phyloP scores from a whole-genome alignment of 2,329 filamentous ascomycete genomes.

The Colletotrichum tanaceti region DNA sequence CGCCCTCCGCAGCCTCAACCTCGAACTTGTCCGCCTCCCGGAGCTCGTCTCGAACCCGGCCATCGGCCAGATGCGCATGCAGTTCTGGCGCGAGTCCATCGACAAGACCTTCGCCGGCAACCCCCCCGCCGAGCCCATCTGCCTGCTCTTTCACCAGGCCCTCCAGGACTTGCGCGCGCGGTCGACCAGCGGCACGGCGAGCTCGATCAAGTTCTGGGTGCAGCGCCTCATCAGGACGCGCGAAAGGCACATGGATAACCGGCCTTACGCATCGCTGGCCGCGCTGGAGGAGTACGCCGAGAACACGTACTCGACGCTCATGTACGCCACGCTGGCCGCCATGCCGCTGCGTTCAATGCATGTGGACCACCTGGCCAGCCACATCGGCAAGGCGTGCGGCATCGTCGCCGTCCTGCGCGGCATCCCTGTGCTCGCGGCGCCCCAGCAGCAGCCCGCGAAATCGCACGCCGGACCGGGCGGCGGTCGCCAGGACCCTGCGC shows the following conservation, averaged over 20 bases:
- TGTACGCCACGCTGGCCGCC: conserved; percentile 87
- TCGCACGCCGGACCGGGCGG: conserved; percentile 52
- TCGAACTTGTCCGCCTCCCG: conserved; percentile 89
- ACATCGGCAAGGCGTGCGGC: conserved; percentile 93
- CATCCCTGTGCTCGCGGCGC: conserved; percentile 87
- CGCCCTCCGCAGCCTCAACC: conserved; percentile 90
- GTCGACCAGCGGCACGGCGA: conserved; percentile 52
- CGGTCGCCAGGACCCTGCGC: conserved; percentile 56
- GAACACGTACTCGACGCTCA: conserved; percentile 91
- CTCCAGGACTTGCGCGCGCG: conserved; percentile 69
- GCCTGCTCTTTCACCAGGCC: conserved; percentile 81
- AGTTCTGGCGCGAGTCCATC: conserved; percentile 93
- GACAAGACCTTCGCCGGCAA: conserved; percentile 79
- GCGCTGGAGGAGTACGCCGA: conserved; percentile 90
- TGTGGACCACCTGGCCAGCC: conserved; percentile 91
- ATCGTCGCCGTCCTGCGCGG: conserved; percentile 89
- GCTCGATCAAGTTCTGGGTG: conserved; percentile 77
- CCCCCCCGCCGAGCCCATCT: conserved; percentile 91
- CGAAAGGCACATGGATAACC: conserved; percentile 84
- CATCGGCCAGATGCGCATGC: conserved; percentile 88
- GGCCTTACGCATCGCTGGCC: conserved; percentile 79
- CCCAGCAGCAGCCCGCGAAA: conserved; percentile 65
- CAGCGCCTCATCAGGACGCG: conserved; percentile 82
- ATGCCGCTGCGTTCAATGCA: conserved; percentile 84
- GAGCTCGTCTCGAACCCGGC: conserved; percentile 90